A percentile compares a stretch with the other conserved stretches of the same genome.
Conservation (phyloP, 2,329 filamentous ascomycete species). For the Fusarium tjaetaba region DNA sequence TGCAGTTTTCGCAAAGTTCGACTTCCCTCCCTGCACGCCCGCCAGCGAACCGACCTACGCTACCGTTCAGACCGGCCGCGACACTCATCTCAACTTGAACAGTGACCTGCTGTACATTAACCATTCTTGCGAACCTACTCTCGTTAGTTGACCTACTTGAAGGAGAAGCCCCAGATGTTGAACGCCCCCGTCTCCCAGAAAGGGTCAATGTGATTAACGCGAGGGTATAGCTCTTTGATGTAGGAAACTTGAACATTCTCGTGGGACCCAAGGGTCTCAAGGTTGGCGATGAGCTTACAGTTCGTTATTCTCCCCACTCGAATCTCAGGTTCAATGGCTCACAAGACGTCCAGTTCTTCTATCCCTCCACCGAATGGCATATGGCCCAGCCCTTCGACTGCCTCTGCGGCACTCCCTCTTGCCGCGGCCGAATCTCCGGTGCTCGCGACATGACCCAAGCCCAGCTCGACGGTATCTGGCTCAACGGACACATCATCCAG, state of each 20-base stretch:
- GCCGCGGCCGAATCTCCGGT: slow-evolving; percentile 70
- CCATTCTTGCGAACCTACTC: slow-evolving; percentile 72
- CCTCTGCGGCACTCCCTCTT: slow-evolving; percentile 65
- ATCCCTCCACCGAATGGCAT: slow-evolving; percentile 78
- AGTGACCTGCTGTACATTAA: slow-evolving; percentile 75
- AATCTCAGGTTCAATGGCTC: background rate
- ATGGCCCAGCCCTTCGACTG: slow-evolving; percentile 79
- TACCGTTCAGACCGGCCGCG: slow-evolving; percentile 68
- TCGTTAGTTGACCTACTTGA: slow-evolving; percentile 58
- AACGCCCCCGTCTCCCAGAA: background rate
- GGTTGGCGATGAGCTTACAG: slow-evolving; percentile 67
- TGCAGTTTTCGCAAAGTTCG: slow-evolving; percentile 72
- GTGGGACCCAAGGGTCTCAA: slow-evolving; percentile 66
- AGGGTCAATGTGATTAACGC: slow-evolving; percentile 12
- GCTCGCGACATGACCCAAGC: slow-evolving; percentile 67
- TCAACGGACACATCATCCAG: slow-evolving; percentile 69
- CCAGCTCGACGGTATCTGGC: slow-evolving; percentile 67
- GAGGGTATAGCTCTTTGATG: slow-evolving; percentile 66
- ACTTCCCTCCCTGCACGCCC: slow-evolving; percentile 70
- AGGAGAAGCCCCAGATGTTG: slow-evolving; percentile 19
- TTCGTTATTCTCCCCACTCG: slow-evolving; percentile 33
- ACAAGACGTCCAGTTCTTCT: slow-evolving; percentile 67
- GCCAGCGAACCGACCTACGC: slow-evolving; percentile 68
- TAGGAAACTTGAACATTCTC: slow-evolving; percentile 64
- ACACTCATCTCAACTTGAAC: slow-evolving; percentile 70